Conservation (phyloP, 129 eudicot species). For the Mikania micrantha region DNA sequence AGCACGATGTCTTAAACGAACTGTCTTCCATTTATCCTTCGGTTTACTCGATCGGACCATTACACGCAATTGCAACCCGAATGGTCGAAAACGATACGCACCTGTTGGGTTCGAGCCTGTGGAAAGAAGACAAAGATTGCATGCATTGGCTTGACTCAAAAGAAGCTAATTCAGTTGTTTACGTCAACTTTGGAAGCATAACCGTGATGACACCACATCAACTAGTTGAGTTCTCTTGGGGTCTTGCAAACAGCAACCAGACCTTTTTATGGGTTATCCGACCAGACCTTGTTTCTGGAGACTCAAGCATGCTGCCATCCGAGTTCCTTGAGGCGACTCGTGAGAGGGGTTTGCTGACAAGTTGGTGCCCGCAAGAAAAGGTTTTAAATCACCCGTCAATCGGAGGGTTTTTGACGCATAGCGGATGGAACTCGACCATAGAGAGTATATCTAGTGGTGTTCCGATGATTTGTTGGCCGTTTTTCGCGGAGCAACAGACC, state of each 20-base stretch:
- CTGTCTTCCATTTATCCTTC: constrained; percentile 9
- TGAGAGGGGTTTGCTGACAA: too few relatives aligned
- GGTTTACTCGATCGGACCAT: constrained; percentile 16
- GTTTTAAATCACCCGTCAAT: constrained; percentile 22
- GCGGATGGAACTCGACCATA: too few relatives aligned
- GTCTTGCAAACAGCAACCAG: constrained; percentile 22
- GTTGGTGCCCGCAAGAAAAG: constrained; percentile 30
- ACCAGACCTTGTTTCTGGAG: constrained; percentile 2
- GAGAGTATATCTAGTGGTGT: too few relatives aligned
- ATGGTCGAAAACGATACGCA: background rate
- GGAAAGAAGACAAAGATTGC: constrained; percentile 23
- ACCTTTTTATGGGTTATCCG: constrained; percentile 25
- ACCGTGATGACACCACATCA: constrained; percentile 26
- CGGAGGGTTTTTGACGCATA: constrained; percentile 24
- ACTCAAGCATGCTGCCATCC: background rate
- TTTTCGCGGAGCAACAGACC: constrained; percentile 20
- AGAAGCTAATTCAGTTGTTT: background rate
- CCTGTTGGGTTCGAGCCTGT: background rate
- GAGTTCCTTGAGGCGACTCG: constrained; percentile 24
- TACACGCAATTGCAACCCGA: too few relatives aligned
- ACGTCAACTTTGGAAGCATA: too few relatives aligned
- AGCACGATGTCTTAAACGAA: constrained; percentile 16
- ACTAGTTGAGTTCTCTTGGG: constrained; percentile 28
- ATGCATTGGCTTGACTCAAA: constrained; percentile 23
- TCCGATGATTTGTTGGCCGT: constrained; percentile 34